Evolutionary conservation across 805 yeast species (phyloP).

Genomic region (Wickerhamiella australiensis): DNA sequence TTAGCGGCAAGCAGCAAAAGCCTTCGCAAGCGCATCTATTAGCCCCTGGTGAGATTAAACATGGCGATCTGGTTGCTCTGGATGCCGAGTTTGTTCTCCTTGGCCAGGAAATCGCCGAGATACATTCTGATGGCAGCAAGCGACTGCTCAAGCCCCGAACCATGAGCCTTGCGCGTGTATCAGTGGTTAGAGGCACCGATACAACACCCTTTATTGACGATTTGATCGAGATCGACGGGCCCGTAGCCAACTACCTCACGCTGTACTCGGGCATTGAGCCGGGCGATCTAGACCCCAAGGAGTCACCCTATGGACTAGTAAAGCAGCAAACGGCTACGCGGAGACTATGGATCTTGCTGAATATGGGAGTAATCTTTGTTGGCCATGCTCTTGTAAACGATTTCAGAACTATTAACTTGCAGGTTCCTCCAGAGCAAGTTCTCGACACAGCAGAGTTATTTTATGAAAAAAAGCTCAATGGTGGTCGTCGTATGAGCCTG

Average conservation of each 20-base stretch:
- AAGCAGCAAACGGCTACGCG: constrained; percentile 74
- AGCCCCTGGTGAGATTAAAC: constrained; percentile 46
- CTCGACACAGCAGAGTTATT: constrained; percentile 78
- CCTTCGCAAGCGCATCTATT: constrained; percentile 52
- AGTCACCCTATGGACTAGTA: constrained; percentile 58
- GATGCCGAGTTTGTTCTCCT: constrained; percentile 93
- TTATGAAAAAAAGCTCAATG: constrained; percentile 49
- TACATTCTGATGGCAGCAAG: constrained; percentile 59
- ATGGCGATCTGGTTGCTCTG: constrained; percentile 74
- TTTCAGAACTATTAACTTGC: constrained; percentile 83
- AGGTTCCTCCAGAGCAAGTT: constrained; percentile 75
- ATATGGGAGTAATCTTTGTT: constrained; percentile 80
- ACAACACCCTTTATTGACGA: constrained; percentile 77
- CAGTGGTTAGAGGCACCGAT: constrained; percentile 56
- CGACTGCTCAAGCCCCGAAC: constrained; percentile 61
- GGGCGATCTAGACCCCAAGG: constrained; percentile 69
- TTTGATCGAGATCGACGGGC: constrained; percentile 58
- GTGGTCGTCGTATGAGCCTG: constrained; percentile 64
- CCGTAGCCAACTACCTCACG: constrained; percentile 74
- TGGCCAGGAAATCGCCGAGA: constrained; percentile 66
- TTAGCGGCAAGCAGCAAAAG: constrained; percentile 50
- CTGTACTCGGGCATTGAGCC: constrained; percentile 86
- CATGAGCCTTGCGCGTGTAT: constrained; percentile 74
- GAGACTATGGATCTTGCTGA: constrained; percentile 77
- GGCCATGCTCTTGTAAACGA: constrained; percentile 92